These are phyloP conservation scores for Cucurbita maxima DNA, from an alignment of 306 rosid genomes.

Conservation along the genomic window DNA sequence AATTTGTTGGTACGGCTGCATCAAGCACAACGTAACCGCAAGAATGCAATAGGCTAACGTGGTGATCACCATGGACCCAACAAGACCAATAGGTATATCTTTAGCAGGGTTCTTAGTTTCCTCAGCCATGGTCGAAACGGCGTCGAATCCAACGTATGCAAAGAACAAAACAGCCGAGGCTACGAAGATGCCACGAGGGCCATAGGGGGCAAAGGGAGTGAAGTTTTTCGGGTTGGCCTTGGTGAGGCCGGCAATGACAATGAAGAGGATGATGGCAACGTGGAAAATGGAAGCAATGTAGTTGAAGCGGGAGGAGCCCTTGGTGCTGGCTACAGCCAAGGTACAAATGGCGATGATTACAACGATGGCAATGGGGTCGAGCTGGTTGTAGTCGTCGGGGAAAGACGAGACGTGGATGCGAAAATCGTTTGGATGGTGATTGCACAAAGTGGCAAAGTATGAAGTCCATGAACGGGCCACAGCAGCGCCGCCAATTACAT, in stretches of 20 bases:
- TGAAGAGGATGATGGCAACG: slow-evolving; percentile 37
- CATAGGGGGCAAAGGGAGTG: slow-evolving; percentile 16
- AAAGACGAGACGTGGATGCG: slow-evolving; percentile 28
- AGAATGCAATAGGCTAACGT: slow-evolving; percentile 32
- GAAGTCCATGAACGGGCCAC: slow-evolving; percentile 85
- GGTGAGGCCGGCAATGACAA: slow-evolving; percentile 50
- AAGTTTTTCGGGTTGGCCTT: slow-evolving; percentile 47
- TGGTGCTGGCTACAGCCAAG: slow-evolving; percentile 58
- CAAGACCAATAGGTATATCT: slow-evolving; percentile 81
- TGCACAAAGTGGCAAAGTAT: slow-evolving; percentile 62
- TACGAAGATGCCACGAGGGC: slow-evolving; percentile 35
- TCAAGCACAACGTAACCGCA: slow-evolving; percentile 57
- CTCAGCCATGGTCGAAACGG: slow-evolving; percentile 73
- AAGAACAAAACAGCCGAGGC: slow-evolving; percentile 76
- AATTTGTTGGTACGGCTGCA: slow-evolving; percentile 18
- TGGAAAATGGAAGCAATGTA: slow-evolving; percentile 61
- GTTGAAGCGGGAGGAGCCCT: slow-evolving; percentile 68
- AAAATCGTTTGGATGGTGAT: slow-evolving; percentile 30
- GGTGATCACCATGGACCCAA: slow-evolving; percentile 55
- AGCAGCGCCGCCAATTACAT: slow-evolving; percentile 48
- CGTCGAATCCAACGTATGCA: slow-evolving; percentile 75
- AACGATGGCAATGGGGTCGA: slow-evolving; percentile 55
- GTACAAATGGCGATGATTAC: slow-evolving; percentile 25
- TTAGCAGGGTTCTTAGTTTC: slow-evolving; percentile 64
- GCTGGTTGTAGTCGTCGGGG: slow-evolving; percentile 17